These are phyloP conservation scores for Cladophialophora exuberans DNA, from an alignment of 2,329 filamentous ascomycete genomes.

Conservation along the genomic window DNA sequence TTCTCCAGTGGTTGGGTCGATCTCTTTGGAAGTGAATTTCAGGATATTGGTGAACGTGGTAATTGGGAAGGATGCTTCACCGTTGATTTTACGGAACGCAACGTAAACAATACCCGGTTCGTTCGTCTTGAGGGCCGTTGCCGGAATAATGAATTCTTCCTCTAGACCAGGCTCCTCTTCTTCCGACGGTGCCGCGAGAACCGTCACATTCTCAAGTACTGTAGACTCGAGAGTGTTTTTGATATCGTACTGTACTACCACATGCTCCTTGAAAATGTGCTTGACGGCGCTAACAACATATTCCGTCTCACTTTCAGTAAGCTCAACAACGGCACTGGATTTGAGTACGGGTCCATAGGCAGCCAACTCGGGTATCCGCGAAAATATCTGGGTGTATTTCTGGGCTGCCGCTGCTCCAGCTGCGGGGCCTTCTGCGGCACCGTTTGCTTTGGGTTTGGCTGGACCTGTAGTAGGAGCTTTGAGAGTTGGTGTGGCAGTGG, in stretches of 20 bases:
- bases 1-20: conserved; percentile 90
- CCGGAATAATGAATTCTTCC: conserved; percentile 92
- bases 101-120: conserved; percentile 94
- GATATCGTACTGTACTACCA: conserved; percentile 94
- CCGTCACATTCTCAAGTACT: conserved; percentile 84
- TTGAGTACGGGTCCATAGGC: conserved; percentile 90
- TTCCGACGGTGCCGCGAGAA: conserved; percentile 77
- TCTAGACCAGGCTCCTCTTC: conserved; percentile 71
- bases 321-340: conserved; percentile 80
- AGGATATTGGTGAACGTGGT: conserved; percentile 88
- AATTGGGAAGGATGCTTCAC: conserved; percentile 73
- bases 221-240: conserved; percentile 96
- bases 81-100: conserved; percentile 82
- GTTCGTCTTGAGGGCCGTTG: conserved; percentile 78
- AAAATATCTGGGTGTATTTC: conserved; percentile 84
- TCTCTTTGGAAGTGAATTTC: conserved; percentile 97
- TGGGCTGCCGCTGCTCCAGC: conserved; percentile 75
- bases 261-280: conserved; percentile 96
- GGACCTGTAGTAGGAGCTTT: conserved; percentile 86
- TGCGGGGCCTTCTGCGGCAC: conserved; percentile 74
- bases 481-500: conserved; percentile 85
- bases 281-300: conserved; percentile 94
- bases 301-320: conserved; percentile 96
- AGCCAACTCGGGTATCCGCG: conserved; percentile 87
- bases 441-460: conserved; percentile 68